Percentiles rank a stretch among this genome's conserved stretches.
phyloP scores from a whole-genome alignment of 345 rosid species.

The Ceriops decandra region DNA sequence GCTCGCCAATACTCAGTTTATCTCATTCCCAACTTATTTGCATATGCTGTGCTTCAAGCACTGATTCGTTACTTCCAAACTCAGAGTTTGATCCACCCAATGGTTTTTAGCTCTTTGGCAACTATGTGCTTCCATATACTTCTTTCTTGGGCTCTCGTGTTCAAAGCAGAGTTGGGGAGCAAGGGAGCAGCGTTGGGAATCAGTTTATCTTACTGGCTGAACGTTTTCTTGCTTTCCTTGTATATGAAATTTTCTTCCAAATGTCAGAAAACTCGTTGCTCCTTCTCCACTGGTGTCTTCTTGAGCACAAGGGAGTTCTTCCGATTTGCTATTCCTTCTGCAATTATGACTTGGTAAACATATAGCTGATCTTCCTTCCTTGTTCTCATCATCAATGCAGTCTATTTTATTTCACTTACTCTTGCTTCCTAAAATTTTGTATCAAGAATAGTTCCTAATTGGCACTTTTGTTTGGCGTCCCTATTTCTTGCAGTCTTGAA shows the following conservation, averaged over 20 bases:
- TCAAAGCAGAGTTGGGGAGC: constrained; percentile 6
- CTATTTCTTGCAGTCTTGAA: constrained; percentile 4
- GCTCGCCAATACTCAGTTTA: constrained; percentile 4
- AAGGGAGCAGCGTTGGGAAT: constrained; percentile 17
- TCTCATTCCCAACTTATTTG: constrained; percentile 15
- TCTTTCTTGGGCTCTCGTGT: constrained; percentile 22
- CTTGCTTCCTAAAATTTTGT: background rate
- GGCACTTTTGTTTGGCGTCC: background rate
- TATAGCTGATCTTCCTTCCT: background rate
- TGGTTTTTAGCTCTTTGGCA: constrained; percentile 11
- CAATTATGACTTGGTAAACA: constrained; percentile 20
- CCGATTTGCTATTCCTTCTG: constrained; percentile 21
- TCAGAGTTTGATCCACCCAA: constrained; percentile 22
- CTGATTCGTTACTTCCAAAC: constrained; percentile 17
- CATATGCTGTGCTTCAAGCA: constrained; percentile 12
- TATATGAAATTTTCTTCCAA: constrained; percentile 12
- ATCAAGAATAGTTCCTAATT: background rate
- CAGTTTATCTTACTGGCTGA: constrained; percentile 18
- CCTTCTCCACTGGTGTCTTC: background rate
- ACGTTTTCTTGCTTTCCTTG: constrained; percentile 11
- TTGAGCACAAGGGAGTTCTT: constrained; percentile 12
- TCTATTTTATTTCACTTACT: background rate
- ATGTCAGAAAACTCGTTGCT: constrained; percentile 13
- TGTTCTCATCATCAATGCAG: background rate
- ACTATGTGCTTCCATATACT: constrained; percentile 19